A percentile compares a stretch with the other conserved stretches of the same genome.
Evolutionary conservation across 805 yeast species (phyloP).

Genomic region (Lachancea kluyveri): DNA sequence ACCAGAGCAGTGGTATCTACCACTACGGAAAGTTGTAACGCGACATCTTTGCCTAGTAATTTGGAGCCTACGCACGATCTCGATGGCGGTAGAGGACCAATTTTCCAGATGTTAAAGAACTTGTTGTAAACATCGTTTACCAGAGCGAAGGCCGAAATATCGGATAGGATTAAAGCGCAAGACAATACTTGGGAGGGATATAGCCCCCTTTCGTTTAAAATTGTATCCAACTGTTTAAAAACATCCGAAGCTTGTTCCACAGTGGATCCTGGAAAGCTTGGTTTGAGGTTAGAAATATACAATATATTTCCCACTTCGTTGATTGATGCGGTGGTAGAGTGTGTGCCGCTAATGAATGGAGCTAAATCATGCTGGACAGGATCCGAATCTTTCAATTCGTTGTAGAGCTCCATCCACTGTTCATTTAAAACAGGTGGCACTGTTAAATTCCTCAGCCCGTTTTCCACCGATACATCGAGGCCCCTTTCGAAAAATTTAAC

Average conservation of each 20-base stretch:
- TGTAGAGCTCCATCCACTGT: conserved; percentile 20
- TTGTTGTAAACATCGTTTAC: conserved; percentile 57
- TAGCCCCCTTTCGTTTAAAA: conserved; percentile 30
- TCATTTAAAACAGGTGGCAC: conserved; percentile 16
- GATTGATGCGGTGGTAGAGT: too few species aligned
- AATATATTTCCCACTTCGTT: conserved; percentile 27
- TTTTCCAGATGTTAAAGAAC: conserved; percentile 37
- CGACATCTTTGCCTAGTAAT: conserved; percentile 27
- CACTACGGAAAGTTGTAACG: conserved; percentile 53
- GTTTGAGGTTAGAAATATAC: conserved; percentile 40
- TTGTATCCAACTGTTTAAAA: conserved; percentile 36
- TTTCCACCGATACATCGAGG: conserved; percentile 13
- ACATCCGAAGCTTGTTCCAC: conserved; percentile 45
- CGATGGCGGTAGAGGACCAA: conserved; percentile 72
- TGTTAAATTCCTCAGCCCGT: conserved; percentile 34
- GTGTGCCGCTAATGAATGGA: too few species aligned
- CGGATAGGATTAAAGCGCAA: conserved; percentile 51
- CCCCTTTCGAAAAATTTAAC: conserved; percentile 43
- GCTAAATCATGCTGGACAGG: neutral
- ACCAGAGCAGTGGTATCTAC: conserved; percentile 28
- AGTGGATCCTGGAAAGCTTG: conserved; percentile 24
- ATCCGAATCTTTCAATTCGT: neutral
- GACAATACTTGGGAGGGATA: conserved; percentile 47
- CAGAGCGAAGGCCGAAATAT: conserved; percentile 57
- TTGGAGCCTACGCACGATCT: conserved; percentile 73